phyloP scores from a whole-genome alignment of 306 rosid species.

The Macrotyloma uniflorum region DNA sequence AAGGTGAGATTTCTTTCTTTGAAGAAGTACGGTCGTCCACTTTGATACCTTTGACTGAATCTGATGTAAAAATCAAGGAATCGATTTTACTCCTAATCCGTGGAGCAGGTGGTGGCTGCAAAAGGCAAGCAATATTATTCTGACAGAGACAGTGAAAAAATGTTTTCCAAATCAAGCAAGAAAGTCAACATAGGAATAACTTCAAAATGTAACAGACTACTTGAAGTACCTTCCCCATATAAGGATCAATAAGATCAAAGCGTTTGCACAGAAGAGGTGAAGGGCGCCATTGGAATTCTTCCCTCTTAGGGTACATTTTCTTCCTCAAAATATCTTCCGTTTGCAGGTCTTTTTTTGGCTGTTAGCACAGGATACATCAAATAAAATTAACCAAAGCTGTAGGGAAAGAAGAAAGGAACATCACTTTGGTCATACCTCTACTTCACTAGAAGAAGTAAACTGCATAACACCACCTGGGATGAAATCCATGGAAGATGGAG shows the following conservation, averaged over 20 bases:
- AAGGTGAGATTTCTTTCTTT: slow-evolving; percentile 41
- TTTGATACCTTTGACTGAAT: slow-evolving; percentile 64
- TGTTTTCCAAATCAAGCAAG: slow-evolving; percentile 1
- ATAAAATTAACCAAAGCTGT: slow-evolving; percentile 33
- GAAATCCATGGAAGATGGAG: slow-evolving; percentile 56
- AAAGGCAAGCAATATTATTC: slow-evolving; percentile 26
- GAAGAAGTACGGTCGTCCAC: slow-evolving; percentile 50
- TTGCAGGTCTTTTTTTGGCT: slow-evolving; percentile 66
- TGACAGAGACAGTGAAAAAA: slow-evolving; percentile 7
- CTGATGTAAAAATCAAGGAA: slow-evolving; percentile 79
- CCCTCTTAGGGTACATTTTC: slow-evolving; percentile 76
- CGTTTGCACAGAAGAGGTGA: slow-evolving; percentile 94
- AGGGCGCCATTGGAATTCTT: slow-evolving; percentile 95
- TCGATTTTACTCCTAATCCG: slow-evolving; percentile 88
- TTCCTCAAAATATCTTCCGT: slow-evolving; percentile 53
- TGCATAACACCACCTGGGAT: slow-evolving; percentile 72
- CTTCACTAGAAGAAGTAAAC: slow-evolving; percentile 83
- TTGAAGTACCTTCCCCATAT: slow-evolving; percentile 84
- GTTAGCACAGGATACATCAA: slow-evolving; percentile 46
- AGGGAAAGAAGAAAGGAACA: slow-evolving; percentile 34
- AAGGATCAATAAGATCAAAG: slow-evolving; percentile 95
- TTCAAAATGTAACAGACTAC: slow-evolving; percentile 22
- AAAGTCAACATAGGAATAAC: slow-evolving; percentile 10
- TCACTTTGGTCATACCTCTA: slow-evolving; percentile 63
- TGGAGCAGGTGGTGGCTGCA: slow-evolving; percentile 95